A percentile compares a stretch with the other conserved stretches of the same genome.
These are phyloP conservation scores for Penicillium sp. DNA, from an alignment of 2,329 filamentous ascomycete species.

Conservation along the genomic window DNA sequence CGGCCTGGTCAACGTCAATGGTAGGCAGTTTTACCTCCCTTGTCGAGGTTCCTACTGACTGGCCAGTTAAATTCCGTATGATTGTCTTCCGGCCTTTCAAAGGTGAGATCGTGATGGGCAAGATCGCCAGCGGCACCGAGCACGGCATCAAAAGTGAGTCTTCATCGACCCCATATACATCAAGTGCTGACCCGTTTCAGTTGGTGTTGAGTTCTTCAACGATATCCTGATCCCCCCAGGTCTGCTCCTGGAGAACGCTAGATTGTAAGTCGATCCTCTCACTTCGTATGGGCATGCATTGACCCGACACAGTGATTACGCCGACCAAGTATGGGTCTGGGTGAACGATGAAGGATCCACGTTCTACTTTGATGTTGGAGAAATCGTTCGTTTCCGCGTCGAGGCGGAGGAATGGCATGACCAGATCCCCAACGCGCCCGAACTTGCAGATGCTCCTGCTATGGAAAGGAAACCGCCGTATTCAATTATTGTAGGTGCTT, in stretches of 20 bases:
- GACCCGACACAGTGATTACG: conserved; percentile 55
- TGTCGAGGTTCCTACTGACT: conserved; percentile 2
- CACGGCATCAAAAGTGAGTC: conserved; percentile 63
- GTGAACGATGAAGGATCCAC: conserved; percentile 63
- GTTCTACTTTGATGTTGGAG: conserved; percentile 84
- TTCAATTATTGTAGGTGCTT: conserved; percentile 39
- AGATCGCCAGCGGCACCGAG: conserved; percentile 68
- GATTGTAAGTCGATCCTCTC: conserved; percentile 56
- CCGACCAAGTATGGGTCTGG: conserved; percentile 81
- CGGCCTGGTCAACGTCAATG: conserved; percentile 89
- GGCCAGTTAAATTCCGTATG: conserved; percentile 79
- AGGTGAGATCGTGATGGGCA: conserved; percentile 80
- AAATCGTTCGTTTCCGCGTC: conserved; percentile 80
- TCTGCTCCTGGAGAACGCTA: conserved; percentile 67
- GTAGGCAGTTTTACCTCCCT: conserved; percentile 42
- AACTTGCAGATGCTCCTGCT: conserved; percentile 56
- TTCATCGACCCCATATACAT: background rate
- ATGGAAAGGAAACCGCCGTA: conserved; percentile 56
- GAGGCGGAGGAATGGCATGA: conserved; percentile 89
- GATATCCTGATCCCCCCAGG: conserved; percentile 77
- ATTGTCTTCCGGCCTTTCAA: conserved; percentile 95
- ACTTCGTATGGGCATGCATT: conserved; percentile 11
- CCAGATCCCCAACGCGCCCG: conserved; percentile 67
- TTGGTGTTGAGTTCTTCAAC: conserved; percentile 88
- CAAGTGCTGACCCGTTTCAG: conserved; percentile 33